Conservation (phyloP, 2,329 filamentous ascomycete genomes). For the Pyricularia grisea region DNA sequence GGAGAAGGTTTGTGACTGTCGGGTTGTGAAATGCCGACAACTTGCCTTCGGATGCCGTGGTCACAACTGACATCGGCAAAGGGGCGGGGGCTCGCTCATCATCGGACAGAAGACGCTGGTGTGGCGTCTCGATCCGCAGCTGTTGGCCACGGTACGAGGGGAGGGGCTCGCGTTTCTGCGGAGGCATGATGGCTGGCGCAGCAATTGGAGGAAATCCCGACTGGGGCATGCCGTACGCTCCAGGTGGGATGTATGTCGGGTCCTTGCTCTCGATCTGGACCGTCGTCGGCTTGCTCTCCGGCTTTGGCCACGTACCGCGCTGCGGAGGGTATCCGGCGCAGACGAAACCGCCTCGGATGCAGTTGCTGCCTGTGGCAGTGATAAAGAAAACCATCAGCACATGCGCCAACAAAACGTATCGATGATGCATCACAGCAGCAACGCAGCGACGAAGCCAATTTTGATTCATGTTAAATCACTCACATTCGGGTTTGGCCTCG, state of each 20-base stretch:
- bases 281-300: slow-evolving; percentile 56
- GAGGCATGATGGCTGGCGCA: slow-evolving; percentile 16
- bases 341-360: slow-evolving; percentile 77
- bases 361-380: slow-evolving; percentile 63
- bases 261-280: slow-evolving; percentile 82
- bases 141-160: slow-evolving; percentile 52
- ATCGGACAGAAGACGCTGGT: slow-evolving; percentile 44
- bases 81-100: slow-evolving; percentile 52
- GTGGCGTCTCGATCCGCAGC: slow-evolving; percentile 54
- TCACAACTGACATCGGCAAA: slow-evolving; percentile 40
- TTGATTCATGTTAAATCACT: slow-evolving; percentile 24
- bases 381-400: neutral
- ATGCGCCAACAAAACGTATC: neutral
- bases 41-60: slow-evolving; percentile 46
- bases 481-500: slow-evolving; percentile 86
- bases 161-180: slow-evolving; percentile 44
- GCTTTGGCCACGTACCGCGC: slow-evolving; percentile 60
- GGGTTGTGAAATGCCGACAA: slow-evolving; percentile 41
- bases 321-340: slow-evolving; percentile 87
- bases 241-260: slow-evolving; percentile 49
- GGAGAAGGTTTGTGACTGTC: slow-evolving; percentile 43
- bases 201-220: neutral
- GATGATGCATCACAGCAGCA: slow-evolving; percentile 2
- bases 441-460: too few species aligned
- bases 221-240: slow-evolving; percentile 46